Percentiles rank a stretch among this genome's conserved stretches.
These are phyloP conservation scores for Aspergillus carlsbadensis DNA, from an alignment of 495 filamentous ascomycete species.

Conservation along the genomic window DNA sequence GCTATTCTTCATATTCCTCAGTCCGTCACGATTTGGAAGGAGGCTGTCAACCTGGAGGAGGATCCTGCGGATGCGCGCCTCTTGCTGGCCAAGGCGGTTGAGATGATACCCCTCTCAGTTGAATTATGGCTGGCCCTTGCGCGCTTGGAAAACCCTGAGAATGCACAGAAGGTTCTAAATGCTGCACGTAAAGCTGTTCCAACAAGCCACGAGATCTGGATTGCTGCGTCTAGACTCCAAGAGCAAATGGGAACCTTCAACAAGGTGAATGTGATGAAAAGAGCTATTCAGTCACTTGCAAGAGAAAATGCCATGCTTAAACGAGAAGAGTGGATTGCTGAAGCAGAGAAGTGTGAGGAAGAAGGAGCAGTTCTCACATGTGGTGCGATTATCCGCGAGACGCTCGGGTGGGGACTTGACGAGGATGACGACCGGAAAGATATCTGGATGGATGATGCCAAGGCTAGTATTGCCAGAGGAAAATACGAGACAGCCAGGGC, in stretches of 20 bases:
- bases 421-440: constrained; percentile 97
- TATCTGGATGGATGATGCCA: constrained; percentile 91
- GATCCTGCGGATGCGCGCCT: constrained; percentile 81
- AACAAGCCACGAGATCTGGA: constrained; percentile 92
- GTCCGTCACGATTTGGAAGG: constrained; percentile 94
- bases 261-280: constrained; percentile 89
- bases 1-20: constrained; percentile 87
- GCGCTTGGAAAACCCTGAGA: constrained; percentile 81
- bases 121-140: constrained; percentile 95
- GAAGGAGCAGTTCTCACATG: constrained; percentile 88
- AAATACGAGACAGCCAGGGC: constrained; percentile 88
- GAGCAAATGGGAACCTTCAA: constrained; percentile 78
- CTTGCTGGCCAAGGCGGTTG: constrained; percentile 86
- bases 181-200: constrained; percentile 91
- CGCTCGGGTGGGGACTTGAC: constrained; percentile 88
- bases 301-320: constrained; percentile 94
- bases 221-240: constrained; percentile 86
- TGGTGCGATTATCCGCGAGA: constrained; percentile 84
- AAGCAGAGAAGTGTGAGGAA: constrained; percentile 92
- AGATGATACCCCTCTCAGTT: constrained; percentile 88
- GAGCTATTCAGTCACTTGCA: constrained; percentile 84
- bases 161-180: constrained; percentile 92
- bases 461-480: constrained; percentile 69
- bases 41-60: constrained; percentile 93
- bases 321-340: constrained; percentile 93